These are phyloP conservation scores for Fusarium solani-melongenae DNA, from an alignment of 2,329 filamentous ascomycete genomes.

Conservation along the genomic window DNA sequence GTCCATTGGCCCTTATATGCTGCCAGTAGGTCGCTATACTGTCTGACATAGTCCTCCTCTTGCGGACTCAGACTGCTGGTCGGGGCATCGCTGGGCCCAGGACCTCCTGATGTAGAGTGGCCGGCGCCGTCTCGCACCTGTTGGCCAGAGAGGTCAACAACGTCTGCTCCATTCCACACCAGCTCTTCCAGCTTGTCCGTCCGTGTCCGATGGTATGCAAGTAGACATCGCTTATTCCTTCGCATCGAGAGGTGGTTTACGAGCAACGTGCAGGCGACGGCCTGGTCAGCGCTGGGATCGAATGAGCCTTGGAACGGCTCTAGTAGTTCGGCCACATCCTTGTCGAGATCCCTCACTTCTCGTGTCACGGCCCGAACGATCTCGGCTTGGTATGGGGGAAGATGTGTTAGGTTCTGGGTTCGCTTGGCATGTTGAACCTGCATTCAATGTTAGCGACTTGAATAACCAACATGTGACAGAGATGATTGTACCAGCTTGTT, in stretches of 20 bases:
- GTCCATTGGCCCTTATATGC: constrained; percentile 99
- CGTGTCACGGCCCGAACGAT: constrained; percentile 87
- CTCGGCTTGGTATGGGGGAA: constrained; percentile 93
- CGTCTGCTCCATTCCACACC: constrained; percentile 89
- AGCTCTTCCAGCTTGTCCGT: constrained; percentile 93
- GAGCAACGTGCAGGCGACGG: constrained; percentile 86
- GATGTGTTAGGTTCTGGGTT: constrained; percentile 84
- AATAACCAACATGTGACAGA: not conserved
- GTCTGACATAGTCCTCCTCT: constrained; percentile 94
- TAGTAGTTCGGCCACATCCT: constrained; percentile 82
- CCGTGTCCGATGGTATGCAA: constrained; percentile 92
- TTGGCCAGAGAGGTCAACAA: constrained; percentile 75
- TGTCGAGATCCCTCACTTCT: constrained; percentile 93
- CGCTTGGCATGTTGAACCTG: constrained; percentile 97
- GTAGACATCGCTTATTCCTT: constrained; percentile 92
- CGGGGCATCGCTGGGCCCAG: constrained; percentile 58
- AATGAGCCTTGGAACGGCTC: constrained; percentile 87
- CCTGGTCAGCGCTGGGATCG: constrained; percentile 84
- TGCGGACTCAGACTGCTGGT: constrained; percentile 90
- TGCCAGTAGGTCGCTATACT: constrained; percentile 92
- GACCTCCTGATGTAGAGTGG: constrained; percentile 41
- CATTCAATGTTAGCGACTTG: constrained; percentile 14
- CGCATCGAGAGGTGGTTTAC: constrained; percentile 96
- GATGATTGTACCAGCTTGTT: constrained; percentile 76
- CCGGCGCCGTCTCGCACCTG: constrained; percentile 58